phyloP scores from a whole-genome alignment of 345 rosid genomes.

The Pistacia vera region DNA sequence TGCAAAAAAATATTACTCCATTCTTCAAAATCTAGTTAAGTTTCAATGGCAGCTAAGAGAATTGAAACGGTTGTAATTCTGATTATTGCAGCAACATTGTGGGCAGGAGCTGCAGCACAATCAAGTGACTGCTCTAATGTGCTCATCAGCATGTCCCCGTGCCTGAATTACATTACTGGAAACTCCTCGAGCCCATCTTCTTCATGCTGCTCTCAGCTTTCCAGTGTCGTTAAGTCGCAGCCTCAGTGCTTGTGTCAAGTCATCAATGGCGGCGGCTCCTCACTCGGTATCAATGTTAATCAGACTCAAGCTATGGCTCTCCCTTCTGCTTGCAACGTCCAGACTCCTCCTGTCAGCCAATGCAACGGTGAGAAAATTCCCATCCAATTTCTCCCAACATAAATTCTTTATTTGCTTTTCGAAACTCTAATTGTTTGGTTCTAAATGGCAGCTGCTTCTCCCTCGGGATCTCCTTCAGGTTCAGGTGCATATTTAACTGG shows the following conservation, averaged over 20 bases:
- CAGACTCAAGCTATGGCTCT: conserved; percentile 40
- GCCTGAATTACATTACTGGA: conserved; percentile 29
- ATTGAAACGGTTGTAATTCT: neutral
- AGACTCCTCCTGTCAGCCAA: conserved; percentile 24
- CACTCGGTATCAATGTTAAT: conserved; percentile 31
- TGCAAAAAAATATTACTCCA: neutral
- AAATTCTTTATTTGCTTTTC: neutral
- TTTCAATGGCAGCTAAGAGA: conserved; percentile 13
- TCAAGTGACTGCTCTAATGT: conserved; percentile 21
- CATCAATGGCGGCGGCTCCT: conserved; percentile 27
- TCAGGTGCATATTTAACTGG: conserved; percentile 18
- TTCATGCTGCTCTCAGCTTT: conserved; percentile 33
- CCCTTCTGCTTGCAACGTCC: conserved; percentile 34
- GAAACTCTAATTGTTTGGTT: neutral
- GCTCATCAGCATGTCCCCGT: conserved; percentile 26
- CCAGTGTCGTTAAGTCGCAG: conserved; percentile 21
- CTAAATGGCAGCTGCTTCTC: conserved; percentile 16
- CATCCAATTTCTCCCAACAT: too few species aligned
- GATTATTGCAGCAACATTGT: neutral
- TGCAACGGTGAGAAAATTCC: conserved; percentile 23
- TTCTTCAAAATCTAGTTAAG: neutral
- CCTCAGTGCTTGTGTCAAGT: conserved; percentile 37
- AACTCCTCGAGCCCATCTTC: conserved; percentile 33
- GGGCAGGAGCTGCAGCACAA: conserved; percentile 20
- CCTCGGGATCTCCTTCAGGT: conserved; percentile 31